Percentiles rank a stretch among this genome's conserved stretches.
These are phyloP conservation scores for Anethum foeniculum DNA, from an alignment of 140 eudicot species.

Conservation along the genomic window DNA sequence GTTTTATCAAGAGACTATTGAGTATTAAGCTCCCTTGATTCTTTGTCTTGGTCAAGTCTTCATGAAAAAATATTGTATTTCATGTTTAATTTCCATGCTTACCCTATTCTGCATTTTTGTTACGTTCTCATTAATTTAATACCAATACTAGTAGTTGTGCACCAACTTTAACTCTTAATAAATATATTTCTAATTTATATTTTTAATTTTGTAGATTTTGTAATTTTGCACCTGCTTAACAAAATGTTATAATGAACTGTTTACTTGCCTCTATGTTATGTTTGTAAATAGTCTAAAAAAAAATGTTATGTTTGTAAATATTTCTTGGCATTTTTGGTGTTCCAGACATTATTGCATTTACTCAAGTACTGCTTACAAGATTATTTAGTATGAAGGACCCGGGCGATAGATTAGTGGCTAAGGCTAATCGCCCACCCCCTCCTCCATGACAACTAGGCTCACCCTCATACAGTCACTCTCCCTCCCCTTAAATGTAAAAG, in stretches of 20 bases:
- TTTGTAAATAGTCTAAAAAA: not conserved
- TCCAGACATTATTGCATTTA: not conserved
- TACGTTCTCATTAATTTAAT: not conserved
- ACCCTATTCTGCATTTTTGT: not conserved
- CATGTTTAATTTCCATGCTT: not conserved
- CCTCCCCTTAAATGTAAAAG: not conserved
- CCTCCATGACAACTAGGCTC: not conserved
- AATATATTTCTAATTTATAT: not conserved
- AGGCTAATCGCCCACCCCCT: not conserved
- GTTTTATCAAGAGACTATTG: not conserved
- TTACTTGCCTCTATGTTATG: not conserved
- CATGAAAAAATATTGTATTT: not conserved
- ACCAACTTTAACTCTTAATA: not conserved
- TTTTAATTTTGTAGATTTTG: not conserved
- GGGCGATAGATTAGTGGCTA: not conserved
- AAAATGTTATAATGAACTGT: not conserved
- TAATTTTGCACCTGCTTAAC: not conserved
- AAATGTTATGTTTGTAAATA: not conserved
- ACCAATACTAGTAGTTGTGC: not conserved
- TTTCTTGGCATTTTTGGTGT: not conserved
- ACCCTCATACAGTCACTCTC: not conserved
- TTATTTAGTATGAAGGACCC: not conserved
- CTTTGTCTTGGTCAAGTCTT: not conserved
- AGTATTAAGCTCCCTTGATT: not conserved
- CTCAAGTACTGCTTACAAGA: not conserved